Evolutionary conservation across 148 eudicot species (phyloP), one percentile per base, ranked within the genome.

Genomic region (Amaranthus cruentus): DNA sequence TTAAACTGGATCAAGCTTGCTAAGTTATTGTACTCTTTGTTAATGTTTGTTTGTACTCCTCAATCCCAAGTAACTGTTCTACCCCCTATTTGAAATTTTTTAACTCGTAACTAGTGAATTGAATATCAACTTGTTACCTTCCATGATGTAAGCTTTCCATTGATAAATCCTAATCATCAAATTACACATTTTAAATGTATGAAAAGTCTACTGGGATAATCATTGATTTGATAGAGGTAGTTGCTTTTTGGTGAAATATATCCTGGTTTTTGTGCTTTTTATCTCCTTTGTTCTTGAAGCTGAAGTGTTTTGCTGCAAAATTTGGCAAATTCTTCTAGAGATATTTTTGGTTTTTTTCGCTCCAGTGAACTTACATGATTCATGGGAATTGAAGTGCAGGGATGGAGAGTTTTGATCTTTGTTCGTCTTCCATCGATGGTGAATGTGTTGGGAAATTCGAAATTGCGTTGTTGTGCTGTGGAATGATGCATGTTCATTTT

Each of bases 401-500:
- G 96, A 95, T 87, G 81, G 99, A 92, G 84, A 97, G 99, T 52
- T 83, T 79, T 80, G 96, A 95, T 82, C 73, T 78, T 76, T 84
- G 71, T 67, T 83, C 95, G 8, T 75, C 87, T 47, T 82, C 87
- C 65, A 77, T 86, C 70, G 83, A 86, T 79, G 78, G 75, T 74
- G 85, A 71, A 69, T 70, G 55, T 80, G 77, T 60, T 43, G 99
- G 94, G 67, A 90, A 94, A 85, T 88, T 92, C 71, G 97, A 95
- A 83, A 79, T 85, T 74, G 99, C 97, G 77, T 80, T 92, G 76
- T 78, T 95, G 74, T 95, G 92, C 82, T 81, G 89, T 65, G 99
- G 99, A 66, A 88, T 95, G 92, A 89, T 90, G 94, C 99, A 95
- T 83, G 88, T 91, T 81, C 97, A 95, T 76, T 88, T 95, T 83